Percentiles rank a stretch among this genome's conserved stretches.
These are phyloP conservation scores for Aspergillus saccharolyticus DNA, from an alignment of 495 filamentous ascomycete species.

Conservation along the genomic window DNA sequence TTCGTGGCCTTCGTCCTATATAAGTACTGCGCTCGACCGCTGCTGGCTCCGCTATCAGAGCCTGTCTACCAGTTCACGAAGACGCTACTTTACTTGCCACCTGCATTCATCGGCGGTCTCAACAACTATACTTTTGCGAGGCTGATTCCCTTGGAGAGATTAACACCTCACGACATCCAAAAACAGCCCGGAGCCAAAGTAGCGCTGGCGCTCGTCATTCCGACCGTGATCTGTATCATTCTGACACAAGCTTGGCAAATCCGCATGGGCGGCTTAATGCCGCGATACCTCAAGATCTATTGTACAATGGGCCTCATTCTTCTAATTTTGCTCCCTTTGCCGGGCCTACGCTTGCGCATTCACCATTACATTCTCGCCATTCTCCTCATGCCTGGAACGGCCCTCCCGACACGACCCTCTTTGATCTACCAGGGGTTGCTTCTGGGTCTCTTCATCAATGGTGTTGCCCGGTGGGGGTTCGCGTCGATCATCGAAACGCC, in stretches of 20 bases:
- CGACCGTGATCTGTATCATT: conserved; percentile 53
- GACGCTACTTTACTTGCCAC: conserved; percentile 67
- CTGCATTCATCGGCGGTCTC: conserved; percentile 72
- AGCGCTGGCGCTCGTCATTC: conserved; percentile 63
- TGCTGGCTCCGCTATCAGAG: conserved; percentile 54
- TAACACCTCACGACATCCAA: conserved; percentile 70
- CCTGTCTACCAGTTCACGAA: conserved; percentile 59
- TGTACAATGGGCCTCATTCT: conserved; percentile 52
- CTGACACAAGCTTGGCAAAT: conserved; percentile 70
- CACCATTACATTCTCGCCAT: conserved; percentile 93
- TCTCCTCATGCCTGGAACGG: conserved; percentile 77
- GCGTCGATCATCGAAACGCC: conserved; percentile 85
- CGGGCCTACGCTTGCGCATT: conserved; percentile 80
- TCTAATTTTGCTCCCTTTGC: conserved; percentile 62
- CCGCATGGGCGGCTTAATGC: conserved; percentile 64
- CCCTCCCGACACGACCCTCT: conserved; percentile 72
- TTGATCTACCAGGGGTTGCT: conserved; percentile 84
- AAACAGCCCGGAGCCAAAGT: conserved; percentile 72
- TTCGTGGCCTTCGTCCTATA: conserved; percentile 73
- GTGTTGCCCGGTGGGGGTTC: conserved; percentile 89
- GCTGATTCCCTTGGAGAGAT: conserved; percentile 72
- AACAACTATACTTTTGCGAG: conserved; percentile 78
- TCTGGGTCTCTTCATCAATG: conserved; percentile 86
- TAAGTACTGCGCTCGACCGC: conserved; percentile 54
- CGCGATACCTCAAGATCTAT: conserved; percentile 70